Evolutionary conservation across 176 grass and related monocot genomes (phyloP), one percentile per base, ranked within the genome.

Genomic region (Chrysopogon serrulatus): DNA sequence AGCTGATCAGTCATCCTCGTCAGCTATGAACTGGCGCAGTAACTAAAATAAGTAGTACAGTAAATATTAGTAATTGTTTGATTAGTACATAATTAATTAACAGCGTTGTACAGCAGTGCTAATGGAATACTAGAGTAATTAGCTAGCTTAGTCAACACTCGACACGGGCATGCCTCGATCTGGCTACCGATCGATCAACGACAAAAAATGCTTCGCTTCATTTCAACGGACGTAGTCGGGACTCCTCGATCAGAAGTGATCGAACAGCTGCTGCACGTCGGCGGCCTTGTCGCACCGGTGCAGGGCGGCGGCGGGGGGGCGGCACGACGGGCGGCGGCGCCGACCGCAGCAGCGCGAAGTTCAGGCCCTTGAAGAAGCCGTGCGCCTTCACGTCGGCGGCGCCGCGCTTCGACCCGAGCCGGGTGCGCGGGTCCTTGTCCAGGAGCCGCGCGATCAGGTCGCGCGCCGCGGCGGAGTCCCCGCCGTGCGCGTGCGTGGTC

Each of bases 321-420:
- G 96, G 93, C 86, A 95, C 83, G 24, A 94, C 76, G 12, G 96
- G 93, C 41, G 93, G 96, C 2, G 91, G 40, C 87, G 77, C 65
- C 65, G 91, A 91, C 61, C 96, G 80, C 30, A 95, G 85, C 82
- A 98, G 85, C 62, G 96, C 93, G 32, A 95, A 82, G 82, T 98
- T 95, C 32, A 95, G 70, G 45, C 91, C 87, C 71, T 89, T 95
- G 85, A 98, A 98, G 91, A 98, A 98, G 34, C 34, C 62, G 88
- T 98, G 91, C 30, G 87, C 73, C 83, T 92, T 98, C 5, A 98
- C 83, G 74, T 98, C 91, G 0, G 93, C 87, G 1, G 96, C 91
- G 31, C 96, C 96, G 66, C 96, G 88, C 36, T 42, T 72, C 1
- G 85, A 92, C 4, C 96, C 96, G 8, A 98, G 80, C 1, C 96